A percentile compares a stretch with the other conserved stretches of the same genome.
Evolutionary conservation across 2,329 filamentous ascomycete species (phyloP).

Genomic region (Phialophora expanda): DNA sequence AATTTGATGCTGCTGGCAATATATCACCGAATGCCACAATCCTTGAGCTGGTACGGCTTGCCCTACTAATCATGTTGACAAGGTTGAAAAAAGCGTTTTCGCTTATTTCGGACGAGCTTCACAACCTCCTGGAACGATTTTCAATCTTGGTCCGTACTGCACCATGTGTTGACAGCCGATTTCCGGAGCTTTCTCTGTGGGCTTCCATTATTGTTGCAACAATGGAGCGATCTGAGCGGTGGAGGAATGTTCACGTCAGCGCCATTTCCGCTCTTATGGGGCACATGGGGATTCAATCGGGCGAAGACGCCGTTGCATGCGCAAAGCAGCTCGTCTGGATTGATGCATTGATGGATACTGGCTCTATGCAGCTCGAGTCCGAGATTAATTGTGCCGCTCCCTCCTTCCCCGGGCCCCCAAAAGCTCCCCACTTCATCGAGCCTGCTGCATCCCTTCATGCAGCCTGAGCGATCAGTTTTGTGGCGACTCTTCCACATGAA

Average conservation of each 20-base stretch:
- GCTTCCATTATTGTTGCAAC: conserved; percentile 7
- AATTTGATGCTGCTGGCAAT: background rate
- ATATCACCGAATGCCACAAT: background rate
- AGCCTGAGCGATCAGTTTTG: background rate
- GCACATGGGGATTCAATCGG: background rate
- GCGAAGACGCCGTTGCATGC: conserved; percentile 8
- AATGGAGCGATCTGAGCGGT: background rate
- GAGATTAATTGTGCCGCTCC: conserved; percentile 5
- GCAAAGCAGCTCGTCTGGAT: conserved; percentile 19
- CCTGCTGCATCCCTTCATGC: background rate
- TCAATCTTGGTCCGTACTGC: background rate
- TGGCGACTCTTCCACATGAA: background rate
- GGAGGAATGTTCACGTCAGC: background rate
- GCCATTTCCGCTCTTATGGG: conserved; percentile 9
- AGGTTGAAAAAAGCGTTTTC: conserved; percentile 19
- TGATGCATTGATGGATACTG: conserved; percentile 10
- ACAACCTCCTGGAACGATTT: conserved; percentile 10
- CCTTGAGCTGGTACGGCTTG: conserved; percentile 17
- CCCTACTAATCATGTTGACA: conserved; percentile 22
- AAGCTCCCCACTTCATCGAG: background rate
- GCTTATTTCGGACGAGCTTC: conserved; percentile 17
- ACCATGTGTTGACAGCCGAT: background rate
- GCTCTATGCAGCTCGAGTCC: background rate
- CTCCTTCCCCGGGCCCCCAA: background rate
- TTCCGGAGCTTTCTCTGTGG: conserved; percentile 23